These are phyloP conservation scores for Thraustotheca clavata DNA, from an alignment of 352 stramenopile genomes.

Conservation along the genomic window DNA sequence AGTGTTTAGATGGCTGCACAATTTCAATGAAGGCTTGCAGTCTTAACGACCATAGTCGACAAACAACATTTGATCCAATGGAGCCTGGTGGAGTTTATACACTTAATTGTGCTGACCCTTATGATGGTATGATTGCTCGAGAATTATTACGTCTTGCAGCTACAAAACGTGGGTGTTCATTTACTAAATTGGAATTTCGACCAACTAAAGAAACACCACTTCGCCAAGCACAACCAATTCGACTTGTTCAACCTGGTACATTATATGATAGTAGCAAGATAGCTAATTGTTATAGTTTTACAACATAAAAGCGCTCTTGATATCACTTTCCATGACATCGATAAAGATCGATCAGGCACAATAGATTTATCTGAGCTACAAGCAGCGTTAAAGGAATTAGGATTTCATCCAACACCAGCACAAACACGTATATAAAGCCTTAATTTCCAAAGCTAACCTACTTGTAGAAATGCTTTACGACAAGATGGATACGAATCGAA, in stretches of 20 bases:
- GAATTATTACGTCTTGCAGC: constrained; percentile 68
- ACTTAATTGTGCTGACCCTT: constrained; percentile 52
- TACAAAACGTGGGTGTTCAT: constrained; percentile 57
- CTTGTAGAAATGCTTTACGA: constrained; percentile 3
- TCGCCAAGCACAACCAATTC: constrained; percentile 16
- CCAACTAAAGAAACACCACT: constrained; percentile 20
- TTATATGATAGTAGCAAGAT: background rate
- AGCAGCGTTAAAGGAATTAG: constrained; percentile 51
- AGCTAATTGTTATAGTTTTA: background rate
- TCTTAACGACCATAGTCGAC: constrained; percentile 24
- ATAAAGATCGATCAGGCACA: constrained; percentile 48
- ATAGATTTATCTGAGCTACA: constrained; percentile 53
- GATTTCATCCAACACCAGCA: constrained; percentile 35
- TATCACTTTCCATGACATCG: constrained; percentile 51
- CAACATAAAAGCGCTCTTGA: constrained; percentile 46
- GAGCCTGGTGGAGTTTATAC: constrained; percentile 65
- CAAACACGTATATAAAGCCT: constrained; percentile 1
- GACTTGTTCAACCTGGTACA: constrained; percentile 8
- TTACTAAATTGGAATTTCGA: constrained; percentile 39
- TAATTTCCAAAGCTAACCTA: background rate
- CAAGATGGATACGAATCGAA: constrained; percentile 16
- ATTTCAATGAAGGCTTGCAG: constrained; percentile 60
- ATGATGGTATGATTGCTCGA: constrained; percentile 67
- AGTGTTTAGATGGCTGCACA: constrained; percentile 34
- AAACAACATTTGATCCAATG: constrained; percentile 49